These are phyloP conservation scores for Suhomyces xylopsoci DNA, from an alignment of 805 yeast genomes.

Conservation along the genomic window DNA sequence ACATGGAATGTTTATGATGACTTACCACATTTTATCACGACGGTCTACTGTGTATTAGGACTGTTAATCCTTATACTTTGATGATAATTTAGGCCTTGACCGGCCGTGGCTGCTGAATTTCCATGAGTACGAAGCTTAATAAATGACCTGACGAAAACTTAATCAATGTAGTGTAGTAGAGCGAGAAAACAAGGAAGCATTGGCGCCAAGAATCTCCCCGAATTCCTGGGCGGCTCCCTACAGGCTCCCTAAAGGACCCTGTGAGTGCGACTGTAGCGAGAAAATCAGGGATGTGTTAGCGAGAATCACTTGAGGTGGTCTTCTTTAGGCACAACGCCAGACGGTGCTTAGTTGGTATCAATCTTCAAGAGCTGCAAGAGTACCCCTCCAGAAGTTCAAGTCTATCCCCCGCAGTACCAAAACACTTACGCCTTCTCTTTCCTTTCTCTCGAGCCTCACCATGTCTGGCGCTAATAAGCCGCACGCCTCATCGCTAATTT, in stretches of 20 bases:
- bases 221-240: neutral
- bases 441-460: neutral
- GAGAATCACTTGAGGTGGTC: neutral
- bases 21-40: slow-evolving; percentile 46
- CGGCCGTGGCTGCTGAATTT: slow-evolving; percentile 50
- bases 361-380: neutral
- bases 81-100: slow-evolving; percentile 48
- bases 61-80: slow-evolving; percentile 44
- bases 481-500: neutral
- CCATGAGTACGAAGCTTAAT: neutral
- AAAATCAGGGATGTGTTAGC: neutral
- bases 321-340: neutral
- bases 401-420: neutral
- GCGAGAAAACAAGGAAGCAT: neutral
- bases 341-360: too few relatives aligned
- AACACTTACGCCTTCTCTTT: neutral
- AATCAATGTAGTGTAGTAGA: neutral
- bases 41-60: slow-evolving; percentile 50
- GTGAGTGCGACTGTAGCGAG: neutral
- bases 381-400: neutral
- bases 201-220: neutral
- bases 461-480: neutral
- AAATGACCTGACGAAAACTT: neutral
- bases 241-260: neutral
- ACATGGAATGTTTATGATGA: slow-evolving; percentile 39